phyloP scores from a whole-genome alignment of 2,329 filamentous ascomycete species.

The Cladobotryum protrusum region DNA sequence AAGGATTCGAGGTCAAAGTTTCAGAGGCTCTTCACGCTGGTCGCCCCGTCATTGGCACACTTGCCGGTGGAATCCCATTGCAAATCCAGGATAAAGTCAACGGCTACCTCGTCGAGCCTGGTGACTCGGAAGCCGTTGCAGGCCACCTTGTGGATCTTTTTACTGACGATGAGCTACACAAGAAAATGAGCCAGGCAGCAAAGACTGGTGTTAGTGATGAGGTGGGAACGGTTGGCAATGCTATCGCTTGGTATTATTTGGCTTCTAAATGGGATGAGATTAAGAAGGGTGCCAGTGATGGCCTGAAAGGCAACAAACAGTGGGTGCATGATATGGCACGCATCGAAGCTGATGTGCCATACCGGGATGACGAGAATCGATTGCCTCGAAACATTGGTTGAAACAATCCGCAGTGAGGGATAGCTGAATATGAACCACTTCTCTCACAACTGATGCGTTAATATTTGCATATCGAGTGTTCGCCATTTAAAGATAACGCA shows the following conservation, averaged over 20 bases:
- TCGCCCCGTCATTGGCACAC: slow-evolving; percentile 68
- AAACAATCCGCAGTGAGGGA: neutral
- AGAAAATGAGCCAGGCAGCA: slow-evolving; percentile 60
- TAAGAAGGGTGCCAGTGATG: neutral
- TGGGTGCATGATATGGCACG: slow-evolving; percentile 23
- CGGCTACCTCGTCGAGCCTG: slow-evolving; percentile 67
- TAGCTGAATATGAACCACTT: no score
- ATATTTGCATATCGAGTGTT: no score
- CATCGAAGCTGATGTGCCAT: slow-evolving; percentile 51
- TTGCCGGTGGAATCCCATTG: slow-evolving; percentile 72
- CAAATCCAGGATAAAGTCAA: slow-evolving; percentile 67
- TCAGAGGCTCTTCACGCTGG: slow-evolving; percentile 78
- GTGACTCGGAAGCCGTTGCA: slow-evolving; percentile 65
- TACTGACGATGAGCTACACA: slow-evolving; percentile 57
- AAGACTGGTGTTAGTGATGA: slow-evolving; percentile 67
- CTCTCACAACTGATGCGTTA: no score
- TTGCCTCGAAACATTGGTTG: slow-evolving; percentile 28
- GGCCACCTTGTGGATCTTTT: slow-evolving; percentile 60
- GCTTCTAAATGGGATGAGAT: slow-evolving; percentile 49
- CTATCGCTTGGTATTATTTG: slow-evolving; percentile 71
- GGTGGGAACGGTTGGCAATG: slow-evolving; percentile 74
- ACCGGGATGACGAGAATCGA: slow-evolving; percentile 52
- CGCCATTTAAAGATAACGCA: no score
- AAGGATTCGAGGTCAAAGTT: slow-evolving; percentile 84
- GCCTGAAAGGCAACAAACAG: slow-evolving; percentile 5